Percentiles rank a stretch among this genome's conserved stretches.
Evolutionary conservation across 2,329 filamentous ascomycete genomes (phyloP).

Genomic region (Alternaria tenuissima): DNA sequence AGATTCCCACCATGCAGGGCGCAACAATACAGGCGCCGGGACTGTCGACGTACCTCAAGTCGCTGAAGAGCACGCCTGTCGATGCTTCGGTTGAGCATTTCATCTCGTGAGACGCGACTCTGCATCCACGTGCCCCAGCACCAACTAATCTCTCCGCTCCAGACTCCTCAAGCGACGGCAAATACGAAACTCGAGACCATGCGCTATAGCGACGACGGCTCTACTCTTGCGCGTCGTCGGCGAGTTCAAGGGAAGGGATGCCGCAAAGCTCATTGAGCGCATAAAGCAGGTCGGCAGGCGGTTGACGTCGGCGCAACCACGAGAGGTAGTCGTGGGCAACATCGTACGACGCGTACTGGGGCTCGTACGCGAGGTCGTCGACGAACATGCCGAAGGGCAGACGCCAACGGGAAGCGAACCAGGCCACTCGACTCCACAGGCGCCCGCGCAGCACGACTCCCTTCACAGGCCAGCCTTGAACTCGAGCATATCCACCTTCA

Average conservation of each 20-base stretch:
- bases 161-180: slow-evolving; percentile 91
- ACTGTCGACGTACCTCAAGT: slow-evolving; percentile 79
- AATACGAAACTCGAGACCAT: slow-evolving; percentile 85
- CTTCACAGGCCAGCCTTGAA: slow-evolving; percentile 48
- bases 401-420: slow-evolving; percentile 65
- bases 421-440: slow-evolving; percentile 58
- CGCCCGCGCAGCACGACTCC: slow-evolving; percentile 48
- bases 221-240: slow-evolving; percentile 88
- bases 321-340: slow-evolving; percentile 92
- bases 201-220: slow-evolving; percentile 89
- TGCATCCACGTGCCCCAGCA: neutral
- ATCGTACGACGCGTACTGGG: slow-evolving; percentile 90
- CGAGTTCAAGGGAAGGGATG: slow-evolving; percentile 78
- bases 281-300: slow-evolving; percentile 80
- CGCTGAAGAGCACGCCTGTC: slow-evolving; percentile 72
- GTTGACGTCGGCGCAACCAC: slow-evolving; percentile 82
- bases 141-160: slow-evolving; percentile 12
- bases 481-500: slow-evolving; percentile 57
- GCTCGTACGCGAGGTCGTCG: slow-evolving; percentile 88
- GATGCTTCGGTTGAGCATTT: slow-evolving; percentile 85
- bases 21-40: slow-evolving; percentile 67
- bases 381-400: slow-evolving; percentile 76
- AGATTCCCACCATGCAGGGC: slow-evolving; percentile 35
- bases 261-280: slow-evolving; percentile 78
- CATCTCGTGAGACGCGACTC: slow-evolving; percentile 70